phyloP scores from a whole-genome alignment of 305 asterid genomes.

The Fraxinus paxiana region DNA sequence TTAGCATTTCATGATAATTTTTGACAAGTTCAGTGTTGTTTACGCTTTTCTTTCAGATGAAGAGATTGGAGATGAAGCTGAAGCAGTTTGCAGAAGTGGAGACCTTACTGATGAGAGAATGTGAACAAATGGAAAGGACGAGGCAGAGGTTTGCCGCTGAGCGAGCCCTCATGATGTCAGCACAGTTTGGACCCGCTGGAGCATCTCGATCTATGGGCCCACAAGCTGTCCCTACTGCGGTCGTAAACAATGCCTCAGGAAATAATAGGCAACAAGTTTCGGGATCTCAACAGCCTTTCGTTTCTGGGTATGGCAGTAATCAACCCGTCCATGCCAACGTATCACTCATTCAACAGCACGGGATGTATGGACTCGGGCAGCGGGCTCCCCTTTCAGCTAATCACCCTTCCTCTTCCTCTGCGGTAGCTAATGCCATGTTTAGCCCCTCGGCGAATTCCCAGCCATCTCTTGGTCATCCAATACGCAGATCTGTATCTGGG shows the following conservation, averaged over 20 bases:
- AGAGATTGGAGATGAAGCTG: slow-evolving; percentile 83
- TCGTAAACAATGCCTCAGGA: slow-evolving; percentile 37
- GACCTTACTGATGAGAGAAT: slow-evolving; percentile 88
- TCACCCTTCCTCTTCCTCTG: slow-evolving; percentile 62
- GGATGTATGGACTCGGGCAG: slow-evolving; percentile 65
- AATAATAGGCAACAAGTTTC: slow-evolving; percentile 51
- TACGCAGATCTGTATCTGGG: slow-evolving; percentile 66
- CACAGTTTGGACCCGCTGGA: slow-evolving; percentile 54
- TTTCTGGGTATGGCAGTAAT: slow-evolving; percentile 55
- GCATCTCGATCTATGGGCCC: slow-evolving; percentile 46
- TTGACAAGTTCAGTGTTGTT: slow-evolving; percentile 7
- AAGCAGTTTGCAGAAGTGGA: slow-evolving; percentile 91
- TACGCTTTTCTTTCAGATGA: slow-evolving; percentile 46
- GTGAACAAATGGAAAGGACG: slow-evolving; percentile 86
- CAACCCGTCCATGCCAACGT: slow-evolving; percentile 64
- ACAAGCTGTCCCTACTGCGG: slow-evolving; percentile 39
- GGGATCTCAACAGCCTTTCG: slow-evolving; percentile 50
- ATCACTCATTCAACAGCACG: slow-evolving; percentile 61
- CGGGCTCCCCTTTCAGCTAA: slow-evolving; percentile 69
- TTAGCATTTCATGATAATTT: slow-evolving; percentile 11
- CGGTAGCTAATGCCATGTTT: slow-evolving; percentile 46
- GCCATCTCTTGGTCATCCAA: slow-evolving; percentile 51
- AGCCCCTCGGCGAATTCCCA: slow-evolving; percentile 50
- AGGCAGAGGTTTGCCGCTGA: slow-evolving; percentile 73
- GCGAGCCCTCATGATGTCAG: slow-evolving; percentile 50